Conservation (phyloP, 441 rosid species). For the Croton laevigatus region DNA sequence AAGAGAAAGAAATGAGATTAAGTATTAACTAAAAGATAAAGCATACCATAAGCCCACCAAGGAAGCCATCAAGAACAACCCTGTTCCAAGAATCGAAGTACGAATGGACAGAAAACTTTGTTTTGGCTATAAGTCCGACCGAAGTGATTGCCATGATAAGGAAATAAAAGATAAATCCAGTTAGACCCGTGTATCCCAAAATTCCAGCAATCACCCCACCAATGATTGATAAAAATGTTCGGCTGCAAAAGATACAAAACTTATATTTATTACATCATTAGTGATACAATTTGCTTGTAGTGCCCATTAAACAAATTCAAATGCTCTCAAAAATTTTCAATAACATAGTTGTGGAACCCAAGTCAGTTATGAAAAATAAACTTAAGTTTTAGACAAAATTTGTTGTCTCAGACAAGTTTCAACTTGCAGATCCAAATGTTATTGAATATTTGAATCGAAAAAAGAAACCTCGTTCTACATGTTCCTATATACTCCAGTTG, state of each 20-base stretch:
- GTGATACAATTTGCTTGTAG: background rate
- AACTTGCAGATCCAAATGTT: background rate
- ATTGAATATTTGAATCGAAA: background rate
- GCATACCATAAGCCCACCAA: conserved; percentile 89
- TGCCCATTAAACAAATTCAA: background rate
- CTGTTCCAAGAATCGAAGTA: conserved; percentile 86
- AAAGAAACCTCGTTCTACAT: background rate
- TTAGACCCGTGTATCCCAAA: conserved; percentile 75
- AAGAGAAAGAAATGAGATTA: background rate
- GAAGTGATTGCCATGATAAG: conserved; percentile 82
- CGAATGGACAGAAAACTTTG: conserved; percentile 68
- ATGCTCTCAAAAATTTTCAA: background rate
- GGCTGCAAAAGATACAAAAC: conserved; percentile 51
- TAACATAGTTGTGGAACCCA: background rate
- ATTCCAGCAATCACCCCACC: conserved; percentile 95
- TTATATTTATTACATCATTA: background rate
- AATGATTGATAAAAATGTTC: conserved; percentile 86
- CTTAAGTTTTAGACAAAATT: background rate
- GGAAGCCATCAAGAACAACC: conserved; percentile 71
- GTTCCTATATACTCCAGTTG: background rate
- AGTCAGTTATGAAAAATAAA: background rate
- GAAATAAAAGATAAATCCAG: conserved; percentile 80
- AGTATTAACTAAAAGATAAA: conserved; percentile 8
- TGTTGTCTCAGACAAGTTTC: background rate
- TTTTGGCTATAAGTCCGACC: conserved; percentile 74